These are phyloP conservation scores for Jacaranda mimosifolia DNA, from an alignment of 257 asterid species.

Conservation along the genomic window DNA sequence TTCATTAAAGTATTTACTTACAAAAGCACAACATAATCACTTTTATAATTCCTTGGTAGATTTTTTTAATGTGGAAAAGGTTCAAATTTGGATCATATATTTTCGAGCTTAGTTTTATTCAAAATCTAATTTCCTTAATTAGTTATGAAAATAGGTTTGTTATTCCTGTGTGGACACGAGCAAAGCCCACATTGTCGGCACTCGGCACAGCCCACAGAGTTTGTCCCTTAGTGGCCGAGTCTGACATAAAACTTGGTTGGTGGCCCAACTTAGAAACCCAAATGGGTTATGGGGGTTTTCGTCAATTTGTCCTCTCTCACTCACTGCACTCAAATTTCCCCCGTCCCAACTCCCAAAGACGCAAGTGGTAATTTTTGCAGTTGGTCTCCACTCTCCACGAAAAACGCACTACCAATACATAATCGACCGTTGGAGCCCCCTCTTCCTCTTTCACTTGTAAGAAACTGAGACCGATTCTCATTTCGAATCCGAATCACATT, in stretches of 20 bases:
- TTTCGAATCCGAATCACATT: background rate
- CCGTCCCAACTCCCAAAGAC: slow-evolving; percentile 41
- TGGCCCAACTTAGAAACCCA: background rate
- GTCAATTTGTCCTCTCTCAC: slow-evolving; percentile 22
- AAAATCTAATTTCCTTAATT: no score
- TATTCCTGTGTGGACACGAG: background rate
- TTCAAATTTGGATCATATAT: no score
- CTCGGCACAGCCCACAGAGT: background rate
- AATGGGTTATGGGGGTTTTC: slow-evolving; percentile 27
- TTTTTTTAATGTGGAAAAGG: no score
- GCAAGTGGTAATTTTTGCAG: slow-evolving; percentile 3
- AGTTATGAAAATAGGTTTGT: no score
- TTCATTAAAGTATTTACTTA: background rate
- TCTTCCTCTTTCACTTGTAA: background rate
- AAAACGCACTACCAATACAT: background rate
- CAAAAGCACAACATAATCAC: no score
- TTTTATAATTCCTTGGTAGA: no score
- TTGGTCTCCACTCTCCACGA: slow-evolving; percentile 35
- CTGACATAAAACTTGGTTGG: background rate
- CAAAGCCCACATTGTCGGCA: background rate
- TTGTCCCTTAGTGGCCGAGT: background rate
- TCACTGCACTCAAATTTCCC: slow-evolving; percentile 37
- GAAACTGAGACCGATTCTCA: background rate
- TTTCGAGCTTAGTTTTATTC: no score
- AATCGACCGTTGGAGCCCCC: slow-evolving; percentile 56